phyloP scores from a whole-genome alignment of 208 protist genomes.

The Plasmodiophora brassicae region DNA sequence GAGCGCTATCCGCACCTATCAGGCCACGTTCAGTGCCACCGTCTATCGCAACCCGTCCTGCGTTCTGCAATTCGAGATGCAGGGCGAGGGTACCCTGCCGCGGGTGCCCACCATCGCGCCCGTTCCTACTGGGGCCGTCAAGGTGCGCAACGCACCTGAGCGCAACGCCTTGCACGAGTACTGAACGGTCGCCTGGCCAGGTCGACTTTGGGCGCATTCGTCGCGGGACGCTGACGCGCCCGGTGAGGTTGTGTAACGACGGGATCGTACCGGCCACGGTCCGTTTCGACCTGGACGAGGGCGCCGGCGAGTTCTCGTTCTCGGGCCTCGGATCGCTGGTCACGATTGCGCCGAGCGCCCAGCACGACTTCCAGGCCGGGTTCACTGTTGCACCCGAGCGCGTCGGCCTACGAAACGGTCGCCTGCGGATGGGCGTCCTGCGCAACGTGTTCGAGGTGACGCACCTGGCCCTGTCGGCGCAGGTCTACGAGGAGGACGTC shows the following conservation, averaged over 20 bases:
- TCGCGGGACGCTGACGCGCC: constrained; percentile 65
- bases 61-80: constrained; percentile 75
- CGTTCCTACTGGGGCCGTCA: neutral
- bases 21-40: constrained; percentile 75
- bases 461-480: constrained; percentile 68
- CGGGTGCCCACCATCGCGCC: constrained; percentile 64
- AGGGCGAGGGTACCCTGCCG: constrained; percentile 84
- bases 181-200: constrained; percentile 24
- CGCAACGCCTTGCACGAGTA: no score
- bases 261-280: constrained; percentile 74
- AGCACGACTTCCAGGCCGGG: constrained; percentile 40
- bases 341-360: constrained; percentile 34
- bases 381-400: constrained; percentile 66
- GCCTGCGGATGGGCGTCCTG: constrained; percentile 66
- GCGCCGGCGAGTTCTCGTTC: constrained; percentile 45
- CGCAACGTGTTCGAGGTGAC: constrained; percentile 88
- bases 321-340: neutral
- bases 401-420: constrained; percentile 7
- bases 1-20: constrained; percentile 67
- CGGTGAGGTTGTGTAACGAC: constrained; percentile 73
- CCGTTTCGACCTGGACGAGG: neutral
- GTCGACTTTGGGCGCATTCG: constrained; percentile 50
- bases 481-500: constrained; percentile 73
- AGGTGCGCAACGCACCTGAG: constrained; percentile 3
- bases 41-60: constrained; percentile 73